These are phyloP conservation scores for Saccharomyces hybrid DNA, from an alignment of 1,139 yeast genomes.

Conservation along the genomic window DNA sequence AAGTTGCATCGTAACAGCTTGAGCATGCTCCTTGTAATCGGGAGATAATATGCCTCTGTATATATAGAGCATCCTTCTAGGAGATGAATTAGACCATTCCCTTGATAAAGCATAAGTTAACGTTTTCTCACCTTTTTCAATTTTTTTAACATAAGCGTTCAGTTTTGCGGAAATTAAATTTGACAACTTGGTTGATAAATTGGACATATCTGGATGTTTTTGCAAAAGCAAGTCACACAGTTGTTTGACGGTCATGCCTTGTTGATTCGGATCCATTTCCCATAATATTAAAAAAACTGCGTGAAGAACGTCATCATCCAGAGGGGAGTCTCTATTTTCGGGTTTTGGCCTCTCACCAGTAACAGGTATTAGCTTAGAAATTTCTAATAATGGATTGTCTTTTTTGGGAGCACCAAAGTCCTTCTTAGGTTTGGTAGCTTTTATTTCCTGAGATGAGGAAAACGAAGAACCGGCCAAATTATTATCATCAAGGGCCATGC, in stretches of 20 bases:
- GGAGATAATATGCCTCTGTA: conserved; percentile 68
- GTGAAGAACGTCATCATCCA: conserved; percentile 67
- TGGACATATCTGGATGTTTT: conserved; percentile 75
- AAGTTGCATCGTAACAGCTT: conserved; percentile 38
- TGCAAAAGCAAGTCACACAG: conserved; percentile 66
- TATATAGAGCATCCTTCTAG: conserved; percentile 80
- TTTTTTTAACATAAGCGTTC: conserved; percentile 76
- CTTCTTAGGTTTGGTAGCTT: conserved; percentile 6
- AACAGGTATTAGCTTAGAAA: conserved; percentile 70
- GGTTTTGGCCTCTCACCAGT: conserved; percentile 77
- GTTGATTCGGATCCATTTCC: conserved; percentile 58
- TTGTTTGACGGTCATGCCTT: conserved; percentile 81
- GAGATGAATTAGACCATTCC: conserved; percentile 86
- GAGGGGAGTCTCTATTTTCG: conserved; percentile 49
- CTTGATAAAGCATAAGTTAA: conserved; percentile 67
- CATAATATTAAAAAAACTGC: conserved; percentile 65
- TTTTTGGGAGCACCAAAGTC: conserved; percentile 7
- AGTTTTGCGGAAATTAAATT: conserved; percentile 73
- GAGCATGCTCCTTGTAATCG: conserved; percentile 64
- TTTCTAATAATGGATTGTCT: conserved; percentile 50
- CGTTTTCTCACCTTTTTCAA: conserved; percentile 67
- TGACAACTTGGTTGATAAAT: conserved; percentile 69
- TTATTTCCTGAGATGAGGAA: conserved; percentile 6
- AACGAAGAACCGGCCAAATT: background rate
- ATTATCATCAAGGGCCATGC: background rate